phyloP scores from a whole-genome alignment of 768 basidiomycete genomes.

The Suillus fuscotomentosus region DNA sequence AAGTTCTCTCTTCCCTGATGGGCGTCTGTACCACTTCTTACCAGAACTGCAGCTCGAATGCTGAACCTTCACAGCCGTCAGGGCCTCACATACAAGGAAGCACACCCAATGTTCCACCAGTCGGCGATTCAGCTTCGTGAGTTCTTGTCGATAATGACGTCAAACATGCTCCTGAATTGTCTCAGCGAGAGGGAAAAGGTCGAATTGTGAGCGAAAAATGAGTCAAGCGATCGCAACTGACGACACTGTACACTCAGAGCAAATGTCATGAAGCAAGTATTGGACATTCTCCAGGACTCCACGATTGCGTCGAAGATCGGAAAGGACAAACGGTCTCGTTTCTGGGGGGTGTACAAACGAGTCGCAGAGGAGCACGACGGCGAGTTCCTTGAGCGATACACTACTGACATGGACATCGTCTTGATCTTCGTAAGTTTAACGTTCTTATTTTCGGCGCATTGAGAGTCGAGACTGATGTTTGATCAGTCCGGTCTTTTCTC shows the following conservation, averaged over 20 bases:
- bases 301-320: not conserved
- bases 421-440: slow-evolving; percentile 18
- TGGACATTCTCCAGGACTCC: not conserved
- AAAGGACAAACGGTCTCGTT: not conserved
- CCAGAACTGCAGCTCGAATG: not conserved
- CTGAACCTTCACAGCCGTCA: not conserved
- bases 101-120: not conserved
- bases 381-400: slow-evolving; percentile 16
- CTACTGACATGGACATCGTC: slow-evolving; percentile 15
- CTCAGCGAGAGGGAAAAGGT: not conserved
- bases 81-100: not conserved
- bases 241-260: not conserved
- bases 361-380: slow-evolving; percentile 15
- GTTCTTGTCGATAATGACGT: not conserved
- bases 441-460: not conserved
- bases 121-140: not conserved
- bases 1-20: not conserved
- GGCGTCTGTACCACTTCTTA: not conserved
- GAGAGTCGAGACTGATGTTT: not conserved
- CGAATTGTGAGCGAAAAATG: not conserved
- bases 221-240: not conserved
- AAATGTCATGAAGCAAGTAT: not conserved
- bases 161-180: not conserved
- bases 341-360: slow-evolving; percentile 13
- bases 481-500: slow-evolving; percentile 15